These are phyloP conservation scores for Salvia hispanica DNA, from an alignment of 257 asterid species.

Conservation along the genomic window DNA sequence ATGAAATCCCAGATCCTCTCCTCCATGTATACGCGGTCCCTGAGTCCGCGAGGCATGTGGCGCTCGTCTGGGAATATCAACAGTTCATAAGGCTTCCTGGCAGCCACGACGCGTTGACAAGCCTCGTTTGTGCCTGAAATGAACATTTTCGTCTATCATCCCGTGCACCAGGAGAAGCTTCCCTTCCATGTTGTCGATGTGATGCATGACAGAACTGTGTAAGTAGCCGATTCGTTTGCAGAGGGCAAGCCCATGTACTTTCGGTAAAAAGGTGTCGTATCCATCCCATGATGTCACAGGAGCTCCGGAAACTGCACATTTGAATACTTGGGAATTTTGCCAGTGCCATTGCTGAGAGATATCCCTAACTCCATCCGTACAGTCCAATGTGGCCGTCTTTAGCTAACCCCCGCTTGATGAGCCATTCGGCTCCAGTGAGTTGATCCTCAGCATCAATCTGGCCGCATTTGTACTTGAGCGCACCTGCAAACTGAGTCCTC, in stretches of 20 bases:
- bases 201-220: slow-evolving; percentile 70
- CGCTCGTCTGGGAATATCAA: slow-evolving; percentile 93
- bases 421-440: slow-evolving; percentile 81
- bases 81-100: slow-evolving; percentile 68
- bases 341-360: slow-evolving; percentile 79
- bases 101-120: slow-evolving; percentile 72
- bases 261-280: slow-evolving; percentile 83
- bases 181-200: slow-evolving; percentile 61
- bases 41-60: slow-evolving; percentile 73
- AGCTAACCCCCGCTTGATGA: slow-evolving; percentile 66
- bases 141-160: slow-evolving; percentile 95
- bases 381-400: slow-evolving; percentile 68
- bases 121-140: slow-evolving; percentile 90
- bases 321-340: slow-evolving; percentile 56
- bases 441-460: slow-evolving; percentile 80
- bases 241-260: slow-evolving; percentile 88
- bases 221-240: slow-evolving; percentile 52
- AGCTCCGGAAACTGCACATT: slow-evolving; percentile 89
- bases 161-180: slow-evolving; percentile 85
- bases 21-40: slow-evolving; percentile 84
- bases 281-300: slow-evolving; percentile 98
- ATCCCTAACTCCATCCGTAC: slow-evolving; percentile 96
- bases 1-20: slow-evolving; percentile 93
- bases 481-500: slow-evolving; percentile 86
- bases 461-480: slow-evolving; percentile 78